Base-by-base conservation (phyloP, 805 yeast species). In the Starmerella lactis-condensi region DNA sequence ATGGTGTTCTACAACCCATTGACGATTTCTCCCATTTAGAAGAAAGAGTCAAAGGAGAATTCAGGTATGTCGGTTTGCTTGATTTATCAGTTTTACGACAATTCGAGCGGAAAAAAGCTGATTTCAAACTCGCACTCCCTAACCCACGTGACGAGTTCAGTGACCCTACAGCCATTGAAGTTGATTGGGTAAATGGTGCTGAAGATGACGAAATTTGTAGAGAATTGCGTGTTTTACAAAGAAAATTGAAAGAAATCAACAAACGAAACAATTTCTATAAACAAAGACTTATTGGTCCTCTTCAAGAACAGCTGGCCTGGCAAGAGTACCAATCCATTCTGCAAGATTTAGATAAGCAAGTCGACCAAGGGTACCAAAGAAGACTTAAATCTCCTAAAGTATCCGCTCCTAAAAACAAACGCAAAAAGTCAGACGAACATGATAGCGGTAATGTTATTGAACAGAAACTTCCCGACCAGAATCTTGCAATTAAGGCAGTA, bases 161-260 rank as follows among this genome's bases (percentile, higher is more conserved):
- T 7, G 43, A 40, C 15, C 39, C 39, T 4, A 15, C 33, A 5
- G 42, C 36, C 5, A 26, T 32, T 4, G 53, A 49, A n/a, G 65
- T 68, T 31, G 78, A 73, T 48, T 83, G 95, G 95, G 55, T 74
- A 10, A 62, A 64, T 30, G 70, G 72, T 24, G 67, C 76, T 35
- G 94, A 89, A 48, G 99, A 89, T 52, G 99, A 89, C 54, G 96
- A 89, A 53, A 69, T 89, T 4, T 74, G 91, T 39, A 71, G 75
- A 1, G 95, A 85, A 48, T 57, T 89, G 38, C 62, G 98, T 36
- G 51, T 50, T 11, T 57, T 85, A 30, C 95, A 89, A 47, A 57
- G 58, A 27, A 71, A 75, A 35, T 58, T 89, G 36, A 67, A 63
- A 40, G 64, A 61, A 14, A 72, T 74, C 0, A 65, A 72, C 3